phyloP scores from a whole-genome alignment of 495 filamentous ascomycete species.

The Ascodesmis nigricans region DNA sequence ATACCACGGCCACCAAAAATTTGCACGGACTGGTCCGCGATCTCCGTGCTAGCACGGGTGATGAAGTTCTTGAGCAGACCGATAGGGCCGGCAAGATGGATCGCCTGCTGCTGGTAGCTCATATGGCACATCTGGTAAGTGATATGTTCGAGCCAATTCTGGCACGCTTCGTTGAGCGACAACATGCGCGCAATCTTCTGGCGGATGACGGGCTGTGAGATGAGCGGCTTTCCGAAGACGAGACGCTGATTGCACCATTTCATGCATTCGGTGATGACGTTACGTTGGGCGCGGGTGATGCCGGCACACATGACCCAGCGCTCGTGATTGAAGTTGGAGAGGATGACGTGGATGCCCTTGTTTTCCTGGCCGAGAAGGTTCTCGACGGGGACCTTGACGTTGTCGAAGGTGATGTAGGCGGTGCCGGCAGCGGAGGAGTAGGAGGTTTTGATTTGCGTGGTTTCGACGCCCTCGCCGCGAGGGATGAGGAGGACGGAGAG shows the following conservation, averaged over 20 bases:
- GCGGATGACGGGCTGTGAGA: slow-evolving; percentile 68
- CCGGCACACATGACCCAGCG: slow-evolving; percentile 36
- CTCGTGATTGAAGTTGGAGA: slow-evolving; percentile 66
- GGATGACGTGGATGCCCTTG: slow-evolving; percentile 76
- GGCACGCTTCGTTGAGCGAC: slow-evolving; percentile 53
- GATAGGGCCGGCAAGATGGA: slow-evolving; percentile 57
- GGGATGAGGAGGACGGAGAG: slow-evolving; percentile 58
- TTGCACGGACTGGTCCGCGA: slow-evolving; percentile 63
- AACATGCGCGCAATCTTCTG: slow-evolving; percentile 84
- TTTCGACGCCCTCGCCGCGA: slow-evolving; percentile 36
- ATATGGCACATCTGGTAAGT: slow-evolving; percentile 78
- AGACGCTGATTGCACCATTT: slow-evolving; percentile 79
- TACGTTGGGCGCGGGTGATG: slow-evolving; percentile 40
- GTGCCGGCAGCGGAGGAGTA: slow-evolving; percentile 66
- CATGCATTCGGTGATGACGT: slow-evolving; percentile 62
- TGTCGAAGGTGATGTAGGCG: slow-evolving; percentile 62
- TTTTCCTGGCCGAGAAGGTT: slow-evolving; percentile 66
- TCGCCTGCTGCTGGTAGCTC: slow-evolving; percentile 56
- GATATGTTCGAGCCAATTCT: slow-evolving; percentile 67
- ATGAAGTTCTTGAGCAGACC: slow-evolving; percentile 60
- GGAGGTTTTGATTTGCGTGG: slow-evolving; percentile 54
- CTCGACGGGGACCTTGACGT: slow-evolving; percentile 62
- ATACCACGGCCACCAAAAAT: slow-evolving; percentile 69
- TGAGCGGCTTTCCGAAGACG: slow-evolving; percentile 63
- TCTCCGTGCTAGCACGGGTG: slow-evolving; percentile 57